phyloP scores from a whole-genome alignment of 176 grass and related monocot genomes.

The Ananas comosus region DNA sequence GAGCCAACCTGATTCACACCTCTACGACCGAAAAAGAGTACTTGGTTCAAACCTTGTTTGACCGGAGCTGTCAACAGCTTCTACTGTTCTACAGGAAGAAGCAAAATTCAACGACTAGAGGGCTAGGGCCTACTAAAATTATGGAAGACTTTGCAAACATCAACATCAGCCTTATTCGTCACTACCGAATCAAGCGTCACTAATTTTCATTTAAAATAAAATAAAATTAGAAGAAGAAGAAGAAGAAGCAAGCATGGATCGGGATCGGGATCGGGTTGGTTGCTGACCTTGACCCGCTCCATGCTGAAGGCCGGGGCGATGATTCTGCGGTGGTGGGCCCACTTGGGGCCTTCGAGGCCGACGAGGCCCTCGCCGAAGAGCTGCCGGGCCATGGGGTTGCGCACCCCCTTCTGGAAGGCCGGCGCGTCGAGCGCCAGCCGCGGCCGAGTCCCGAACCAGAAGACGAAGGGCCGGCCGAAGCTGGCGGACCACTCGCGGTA shows the following conservation, averaged over 20 bases:
- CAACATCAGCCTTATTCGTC: too few species aligned
- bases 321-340: constrained; percentile 55
- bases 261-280: not conserved
- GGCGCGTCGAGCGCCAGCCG: constrained; percentile 49
- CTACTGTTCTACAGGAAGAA: too few species aligned
- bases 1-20: too few species aligned
- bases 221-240: not conserved
- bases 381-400: constrained; percentile 44
- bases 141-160: too few species aligned
- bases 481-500: constrained; percentile 37
- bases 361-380: constrained; percentile 50
- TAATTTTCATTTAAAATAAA: too few species aligned
- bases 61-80: too few species aligned
- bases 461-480: constrained; percentile 52
- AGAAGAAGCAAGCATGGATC: not conserved
- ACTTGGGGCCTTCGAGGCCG: constrained; percentile 40
- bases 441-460: constrained; percentile 51
- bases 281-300: constrained; percentile 59
- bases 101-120: too few species aligned
- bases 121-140: too few species aligned
- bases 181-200: too few species aligned
- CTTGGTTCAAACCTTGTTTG: too few species aligned
- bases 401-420: constrained; percentile 26
- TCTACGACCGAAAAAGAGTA: too few species aligned
- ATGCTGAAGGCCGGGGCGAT: constrained; percentile 76